Base-by-base conservation (phyloP, 352 stramenopile species). In the Globisporangium paddicum region DNA sequence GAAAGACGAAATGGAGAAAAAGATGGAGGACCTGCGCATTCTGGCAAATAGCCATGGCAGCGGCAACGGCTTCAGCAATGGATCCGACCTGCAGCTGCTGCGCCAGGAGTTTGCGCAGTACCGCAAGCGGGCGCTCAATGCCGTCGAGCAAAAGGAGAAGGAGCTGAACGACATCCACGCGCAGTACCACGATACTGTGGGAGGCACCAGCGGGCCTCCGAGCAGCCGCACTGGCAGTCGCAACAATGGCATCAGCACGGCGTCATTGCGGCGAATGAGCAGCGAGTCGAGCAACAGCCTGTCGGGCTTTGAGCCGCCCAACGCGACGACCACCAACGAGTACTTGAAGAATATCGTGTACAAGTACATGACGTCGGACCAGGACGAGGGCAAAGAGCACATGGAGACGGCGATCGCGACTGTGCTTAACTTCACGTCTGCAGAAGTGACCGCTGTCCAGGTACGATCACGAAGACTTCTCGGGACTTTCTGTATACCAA, bases 281-380 rank as follows among this genome's bases (percentile, higher is more conserved):
- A 86, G 73, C 45, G 77, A 82, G 56, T 90, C 79, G n/a, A 87
- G 78, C 65, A 90, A 74, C 69, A 92, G 80, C 37, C 56, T 95
- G 23, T 86, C 77, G 13, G 85, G 82, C 8, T 87, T 95, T 52
- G 85, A 95, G 40, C 82, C 82, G n/a, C 84, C 83, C 9, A 78
- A 89, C 37, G 71, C 83, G 30, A 90, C 75, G 57, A 90, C 83
- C 28, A 93, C 79, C 50, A 93, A 92, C 68, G 86, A 95, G 69
- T 95, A 95, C 69, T 62, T 95, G 63, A 93, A 93, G 70, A 95
- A 95, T 64, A 95, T 95, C 59, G 82, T 95, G 68, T 90, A 89
- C 75, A 93, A 93, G 72, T 95, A 95, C 78, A 93, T 95, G 86
- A 87, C 73, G 45, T 87, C 81, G n/a, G 82, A 90, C 47, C 82